Percentiles rank a stretch among this genome's conserved stretches.
Conservation (phyloP, 2,329 filamentous ascomycete species). For the Calycina marina region DNA sequence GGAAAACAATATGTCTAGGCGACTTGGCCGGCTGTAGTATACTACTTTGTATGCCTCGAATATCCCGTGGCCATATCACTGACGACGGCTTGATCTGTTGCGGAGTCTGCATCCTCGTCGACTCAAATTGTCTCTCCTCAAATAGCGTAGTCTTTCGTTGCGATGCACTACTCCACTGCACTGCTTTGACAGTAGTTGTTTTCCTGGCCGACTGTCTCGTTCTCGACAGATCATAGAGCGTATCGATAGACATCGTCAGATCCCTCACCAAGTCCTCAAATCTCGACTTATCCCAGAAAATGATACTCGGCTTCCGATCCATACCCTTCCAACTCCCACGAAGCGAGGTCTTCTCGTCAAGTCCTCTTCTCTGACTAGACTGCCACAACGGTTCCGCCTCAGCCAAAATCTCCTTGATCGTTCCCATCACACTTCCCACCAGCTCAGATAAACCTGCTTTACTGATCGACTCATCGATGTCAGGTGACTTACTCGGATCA, state of each 20-base stretch:
- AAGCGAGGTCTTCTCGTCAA: constrained; percentile 11
- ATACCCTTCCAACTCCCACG: constrained; percentile 20
- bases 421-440: constrained; percentile 64
- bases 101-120: constrained; percentile 45
- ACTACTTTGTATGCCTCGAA: constrained; percentile 12
- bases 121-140: constrained; percentile 32
- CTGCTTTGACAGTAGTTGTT: constrained; percentile 7
- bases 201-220: constrained; percentile 34
- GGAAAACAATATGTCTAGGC: constrained; percentile 24
- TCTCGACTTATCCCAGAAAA: constrained; percentile 54
- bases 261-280: constrained; percentile 65
- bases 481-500: constrained; percentile 49
- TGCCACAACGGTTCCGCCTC: constrained; percentile 62
- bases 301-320: constrained; percentile 40
- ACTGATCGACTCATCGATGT: constrained; percentile 58
- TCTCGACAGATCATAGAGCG: constrained; percentile 60
- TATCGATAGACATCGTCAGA: constrained; percentile 65
- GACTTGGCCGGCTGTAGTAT: constrained; percentile 18
- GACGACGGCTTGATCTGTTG: constrained; percentile 41
- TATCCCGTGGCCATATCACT: constrained; percentile 30
- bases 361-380: constrained; percentile 33
- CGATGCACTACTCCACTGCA: constrained; percentile 2
- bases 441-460: constrained; percentile 63
- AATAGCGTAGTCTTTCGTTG: constrained; percentile 19
- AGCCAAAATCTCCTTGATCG: constrained; percentile 65